Percentiles rank a stretch among this genome's conserved stretches.
These are phyloP conservation scores for Fonsecaea nubica DNA, from an alignment of 2,329 filamentous ascomycete species.

Conservation along the genomic window DNA sequence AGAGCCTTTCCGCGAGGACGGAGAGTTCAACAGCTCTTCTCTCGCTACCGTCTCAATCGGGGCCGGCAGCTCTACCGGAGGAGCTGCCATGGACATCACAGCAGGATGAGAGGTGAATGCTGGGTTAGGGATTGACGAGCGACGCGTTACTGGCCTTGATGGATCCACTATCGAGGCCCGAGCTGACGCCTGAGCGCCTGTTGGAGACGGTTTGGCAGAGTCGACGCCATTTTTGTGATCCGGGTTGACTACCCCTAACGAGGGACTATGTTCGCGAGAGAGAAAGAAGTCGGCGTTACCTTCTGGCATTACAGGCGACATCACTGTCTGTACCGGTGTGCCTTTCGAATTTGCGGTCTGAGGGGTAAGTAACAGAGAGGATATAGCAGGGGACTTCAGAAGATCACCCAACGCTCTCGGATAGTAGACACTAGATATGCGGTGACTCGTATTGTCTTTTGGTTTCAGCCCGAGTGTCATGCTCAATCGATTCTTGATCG, in stretches of 20 bases:
- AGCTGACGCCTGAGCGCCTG: slow-evolving; percentile 15
- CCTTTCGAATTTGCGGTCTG: slow-evolving; percentile 21
- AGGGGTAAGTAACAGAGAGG: slow-evolving; percentile 29
- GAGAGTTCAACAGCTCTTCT: slow-evolving; percentile 20
- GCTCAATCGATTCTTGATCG: slow-evolving; percentile 38
- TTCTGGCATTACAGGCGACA: slow-evolving; percentile 23
- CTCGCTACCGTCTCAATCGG: background rate
- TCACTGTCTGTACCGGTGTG: slow-evolving; percentile 29
- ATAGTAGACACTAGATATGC: slow-evolving; percentile 38
- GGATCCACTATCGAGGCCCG: slow-evolving; percentile 24
- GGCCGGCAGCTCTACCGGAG: slow-evolving; percentile 35
- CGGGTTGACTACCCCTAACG: slow-evolving; percentile 26
- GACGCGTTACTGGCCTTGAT: slow-evolving; percentile 21
- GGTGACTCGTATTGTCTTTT: slow-evolving; percentile 31
- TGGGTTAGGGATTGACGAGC: slow-evolving; percentile 27
- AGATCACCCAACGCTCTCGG: slow-evolving; percentile 33
- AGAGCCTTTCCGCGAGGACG: slow-evolving; percentile 20
- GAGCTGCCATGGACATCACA: slow-evolving; percentile 36
- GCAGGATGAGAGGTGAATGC: slow-evolving; percentile 36
- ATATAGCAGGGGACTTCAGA: slow-evolving; percentile 30
- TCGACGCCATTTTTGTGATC: slow-evolving; percentile 18
- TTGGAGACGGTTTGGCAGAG: slow-evolving; percentile 19
- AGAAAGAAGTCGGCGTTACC: slow-evolving; percentile 24
- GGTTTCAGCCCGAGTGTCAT: slow-evolving; percentile 34
- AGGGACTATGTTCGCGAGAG: slow-evolving; percentile 27